Conservation (phyloP, 805 yeast genomes). For the Metschnikowia baotianmanensis region DNA sequence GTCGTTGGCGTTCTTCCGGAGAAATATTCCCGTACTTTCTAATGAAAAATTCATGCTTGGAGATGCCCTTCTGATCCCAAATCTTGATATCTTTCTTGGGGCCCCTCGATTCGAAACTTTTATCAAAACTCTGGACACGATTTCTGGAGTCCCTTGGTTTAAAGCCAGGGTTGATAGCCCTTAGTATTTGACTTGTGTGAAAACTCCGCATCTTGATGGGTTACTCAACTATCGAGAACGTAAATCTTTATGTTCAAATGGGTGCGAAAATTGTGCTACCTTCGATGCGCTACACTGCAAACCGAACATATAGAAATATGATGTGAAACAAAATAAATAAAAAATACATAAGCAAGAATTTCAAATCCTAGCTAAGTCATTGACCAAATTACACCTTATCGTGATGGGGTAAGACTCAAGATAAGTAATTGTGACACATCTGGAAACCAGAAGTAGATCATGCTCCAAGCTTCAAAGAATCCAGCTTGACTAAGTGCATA, state of each 20-base stretch:
- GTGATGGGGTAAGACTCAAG: too few relatives aligned
- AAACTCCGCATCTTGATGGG: constrained; percentile 11
- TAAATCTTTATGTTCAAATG: background rate
- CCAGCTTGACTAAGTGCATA: too few relatives aligned
- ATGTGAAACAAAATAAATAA: too few relatives aligned
- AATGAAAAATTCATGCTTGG: constrained; percentile 61
- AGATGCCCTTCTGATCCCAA: constrained; percentile 63
- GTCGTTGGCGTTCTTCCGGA: constrained; percentile 36
- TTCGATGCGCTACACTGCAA: too few relatives aligned
- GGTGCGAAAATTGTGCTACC: background rate
- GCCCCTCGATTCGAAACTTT: constrained; percentile 38
- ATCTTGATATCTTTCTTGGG: constrained; percentile 44
- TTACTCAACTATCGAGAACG: background rate
- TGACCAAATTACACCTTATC: too few relatives aligned
- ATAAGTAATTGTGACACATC: too few relatives aligned
- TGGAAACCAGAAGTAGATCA: too few relatives aligned
- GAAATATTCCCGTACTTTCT: constrained; percentile 66
- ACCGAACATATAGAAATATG: too few relatives aligned
- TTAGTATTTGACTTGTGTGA: constrained; percentile 10
- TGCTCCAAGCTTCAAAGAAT: too few relatives aligned
- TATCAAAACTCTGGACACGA: constrained; percentile 32
- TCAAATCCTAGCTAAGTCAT: too few relatives aligned
- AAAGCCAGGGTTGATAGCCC: constrained; percentile 13
- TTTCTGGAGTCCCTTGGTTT: constrained; percentile 10
- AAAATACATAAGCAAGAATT: too few relatives aligned